These are phyloP conservation scores for Epichloe aotearoae DNA, from an alignment of 2,329 filamentous ascomycete species.

Conservation along the genomic window DNA sequence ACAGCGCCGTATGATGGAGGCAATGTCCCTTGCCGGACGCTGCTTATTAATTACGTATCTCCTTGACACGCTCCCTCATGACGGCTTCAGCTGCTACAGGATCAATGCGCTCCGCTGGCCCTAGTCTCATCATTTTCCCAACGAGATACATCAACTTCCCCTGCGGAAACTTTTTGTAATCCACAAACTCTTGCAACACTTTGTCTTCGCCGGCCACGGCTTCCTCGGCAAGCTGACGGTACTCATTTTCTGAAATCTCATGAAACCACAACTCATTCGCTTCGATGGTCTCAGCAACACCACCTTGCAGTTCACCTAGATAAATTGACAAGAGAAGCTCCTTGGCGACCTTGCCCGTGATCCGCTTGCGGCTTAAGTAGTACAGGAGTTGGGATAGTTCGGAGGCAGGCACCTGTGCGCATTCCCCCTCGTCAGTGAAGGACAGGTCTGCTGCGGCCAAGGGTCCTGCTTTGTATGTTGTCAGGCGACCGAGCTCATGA, in stretches of 20 bases:
- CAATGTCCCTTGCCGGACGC: too few species aligned
- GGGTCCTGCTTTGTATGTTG: constrained; percentile 32
- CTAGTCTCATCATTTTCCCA: constrained; percentile 43
- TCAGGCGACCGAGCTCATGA: constrained; percentile 60
- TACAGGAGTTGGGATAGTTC: constrained; percentile 38
- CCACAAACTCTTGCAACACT: constrained; percentile 31
- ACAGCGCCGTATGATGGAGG: too few species aligned
- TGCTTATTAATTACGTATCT: background rate
- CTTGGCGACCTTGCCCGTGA: constrained; percentile 44
- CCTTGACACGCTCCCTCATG: constrained; percentile 23
- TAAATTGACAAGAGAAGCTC: constrained; percentile 42
- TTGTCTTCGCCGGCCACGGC: constrained; percentile 33
- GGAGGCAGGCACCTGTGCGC: constrained; percentile 29
- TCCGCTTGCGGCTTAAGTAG: constrained; percentile 32
- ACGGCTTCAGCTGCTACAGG: constrained; percentile 36
- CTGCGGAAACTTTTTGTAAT: constrained; percentile 33
- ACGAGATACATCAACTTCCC: constrained; percentile 49
- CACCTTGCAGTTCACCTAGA: constrained; percentile 29
- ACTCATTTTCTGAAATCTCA: constrained; percentile 35
- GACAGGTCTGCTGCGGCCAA: constrained; percentile 17
- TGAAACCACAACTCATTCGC: constrained; percentile 39
- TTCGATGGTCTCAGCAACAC: constrained; percentile 32
- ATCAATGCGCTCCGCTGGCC: constrained; percentile 40
- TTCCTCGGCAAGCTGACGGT: constrained; percentile 30
- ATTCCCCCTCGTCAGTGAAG: constrained; percentile 34